Conservation (phyloP, 2,329 filamentous ascomycete species). For the Diplodia sapinea region DNA sequence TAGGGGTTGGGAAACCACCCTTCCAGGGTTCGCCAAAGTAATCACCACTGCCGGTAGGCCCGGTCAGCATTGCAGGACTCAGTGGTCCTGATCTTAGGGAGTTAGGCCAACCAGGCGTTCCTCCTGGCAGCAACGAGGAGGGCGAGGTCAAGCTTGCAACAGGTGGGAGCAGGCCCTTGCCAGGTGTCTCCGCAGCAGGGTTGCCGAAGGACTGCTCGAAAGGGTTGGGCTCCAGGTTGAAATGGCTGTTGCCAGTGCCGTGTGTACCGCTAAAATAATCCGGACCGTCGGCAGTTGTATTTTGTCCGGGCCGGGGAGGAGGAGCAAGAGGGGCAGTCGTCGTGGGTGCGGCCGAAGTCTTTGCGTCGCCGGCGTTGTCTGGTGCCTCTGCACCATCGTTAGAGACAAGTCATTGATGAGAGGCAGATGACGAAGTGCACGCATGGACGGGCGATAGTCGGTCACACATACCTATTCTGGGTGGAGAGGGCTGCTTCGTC, state of each 20-base stretch:
- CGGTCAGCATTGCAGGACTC: constrained; percentile 96
- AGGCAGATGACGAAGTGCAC: not conserved
- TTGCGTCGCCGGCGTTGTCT: constrained; percentile 33
- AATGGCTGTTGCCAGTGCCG: constrained; percentile 45
- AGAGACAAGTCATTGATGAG: not conserved
- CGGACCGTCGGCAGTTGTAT: constrained; percentile 33
- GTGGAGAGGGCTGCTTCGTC: constrained; percentile 27
- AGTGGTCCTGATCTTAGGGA: constrained; percentile 90
- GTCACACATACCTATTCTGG: constrained; percentile 33
- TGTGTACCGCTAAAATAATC: constrained; percentile 59
- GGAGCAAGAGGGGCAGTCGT: constrained; percentile 58
- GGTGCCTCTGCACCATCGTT: constrained; percentile 28
- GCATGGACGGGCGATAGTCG: constrained; percentile 39
- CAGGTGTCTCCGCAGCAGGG: constrained; percentile 75
- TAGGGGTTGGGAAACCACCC: constrained; percentile 89
- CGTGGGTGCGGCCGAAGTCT: constrained; percentile 47
- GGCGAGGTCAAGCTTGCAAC: constrained; percentile 92
- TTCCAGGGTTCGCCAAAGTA: constrained; percentile 88
- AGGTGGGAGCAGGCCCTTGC: constrained; percentile 79
- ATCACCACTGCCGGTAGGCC: constrained; percentile 72
- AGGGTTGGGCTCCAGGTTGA: constrained; percentile 88
- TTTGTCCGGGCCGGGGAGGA: constrained; percentile 54
- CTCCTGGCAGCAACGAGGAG: constrained; percentile 71
- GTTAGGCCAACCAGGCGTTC: constrained; percentile 76
- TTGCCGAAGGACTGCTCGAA: constrained; percentile 92